Percentiles rank a stretch among this genome's conserved stretches.
Evolutionary conservation across 2,329 filamentous ascomycete species (phyloP).

Genomic region (Cytospora mali): DNA sequence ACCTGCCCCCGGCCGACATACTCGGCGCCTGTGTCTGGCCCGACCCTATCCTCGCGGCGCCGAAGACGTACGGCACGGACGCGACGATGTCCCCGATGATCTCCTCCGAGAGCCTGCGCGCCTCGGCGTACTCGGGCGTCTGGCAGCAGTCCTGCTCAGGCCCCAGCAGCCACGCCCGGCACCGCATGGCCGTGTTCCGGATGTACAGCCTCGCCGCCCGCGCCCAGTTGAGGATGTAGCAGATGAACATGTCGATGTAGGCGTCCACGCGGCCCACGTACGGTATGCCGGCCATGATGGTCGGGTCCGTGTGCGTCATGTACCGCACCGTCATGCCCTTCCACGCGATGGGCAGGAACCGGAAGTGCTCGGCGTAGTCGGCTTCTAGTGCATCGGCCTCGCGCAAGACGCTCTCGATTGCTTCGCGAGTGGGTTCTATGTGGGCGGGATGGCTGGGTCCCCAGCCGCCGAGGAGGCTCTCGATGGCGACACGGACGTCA

Average conservation of each 20-base stretch:
- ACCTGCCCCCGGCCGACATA: background rate
- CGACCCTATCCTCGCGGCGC: background rate
- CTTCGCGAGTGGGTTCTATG: constrained; percentile 7
- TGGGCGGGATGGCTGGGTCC: constrained; percentile 9
- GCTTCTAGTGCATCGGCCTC: constrained; percentile 26
- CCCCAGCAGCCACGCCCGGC: constrained; percentile 24
- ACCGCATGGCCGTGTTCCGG: constrained; percentile 25
- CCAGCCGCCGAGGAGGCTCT: constrained; percentile 26
- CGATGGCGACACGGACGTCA: constrained; percentile 25
- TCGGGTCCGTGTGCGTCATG: constrained; percentile 12
- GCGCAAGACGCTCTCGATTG: constrained; percentile 10
- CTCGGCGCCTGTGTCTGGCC: background rate
- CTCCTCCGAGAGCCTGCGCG: background rate
- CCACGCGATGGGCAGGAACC: constrained; percentile 19
- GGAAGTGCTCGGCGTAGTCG: constrained; percentile 24
- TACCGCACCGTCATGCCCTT: constrained; percentile 25
- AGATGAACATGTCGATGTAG: constrained; percentile 28
- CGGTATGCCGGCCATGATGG: constrained; percentile 22
- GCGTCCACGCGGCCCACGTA: constrained; percentile 25
- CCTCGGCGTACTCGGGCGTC: constrained; percentile 18
- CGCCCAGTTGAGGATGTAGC: constrained; percentile 28
- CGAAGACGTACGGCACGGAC: constrained; percentile 27
- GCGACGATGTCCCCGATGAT: constrained; percentile 23
- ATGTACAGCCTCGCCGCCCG: constrained; percentile 26
- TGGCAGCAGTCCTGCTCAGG: constrained; percentile 23